These are phyloP conservation scores for Heterococcus sp. DNA, from an alignment of 108 stramenopile species.

Conservation along the genomic window DNA sequence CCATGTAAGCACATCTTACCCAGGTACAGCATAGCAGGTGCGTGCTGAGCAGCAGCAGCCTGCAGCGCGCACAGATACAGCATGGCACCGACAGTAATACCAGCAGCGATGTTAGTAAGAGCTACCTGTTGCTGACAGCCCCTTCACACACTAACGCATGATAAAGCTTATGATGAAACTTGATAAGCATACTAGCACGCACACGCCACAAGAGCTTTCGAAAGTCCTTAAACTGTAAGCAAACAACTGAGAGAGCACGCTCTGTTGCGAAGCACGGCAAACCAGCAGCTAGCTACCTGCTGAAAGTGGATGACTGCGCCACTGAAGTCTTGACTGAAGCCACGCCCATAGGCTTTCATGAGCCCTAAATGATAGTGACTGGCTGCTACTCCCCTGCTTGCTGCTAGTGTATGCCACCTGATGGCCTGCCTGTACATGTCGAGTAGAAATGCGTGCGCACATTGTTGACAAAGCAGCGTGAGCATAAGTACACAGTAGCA, in stretches of 20 bases:
- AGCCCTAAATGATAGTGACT: slow-evolving; percentile 30
- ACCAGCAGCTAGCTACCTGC: too few relatives aligned
- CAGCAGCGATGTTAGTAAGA: neutral
- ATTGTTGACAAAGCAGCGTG: too few relatives aligned
- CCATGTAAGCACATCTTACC: slow-evolving; percentile 39
- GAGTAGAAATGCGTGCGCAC: too few relatives aligned
- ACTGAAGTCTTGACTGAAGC: slow-evolving; percentile 32
- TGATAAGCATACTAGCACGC: neutral
- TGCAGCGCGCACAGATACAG: neutral
- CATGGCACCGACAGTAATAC: neutral
- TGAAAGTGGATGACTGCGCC: slow-evolving; percentile 32
- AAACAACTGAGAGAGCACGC: neutral
- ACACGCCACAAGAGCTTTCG: neutral
- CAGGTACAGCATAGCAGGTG: slow-evolving; percentile 33
- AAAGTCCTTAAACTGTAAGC: neutral
- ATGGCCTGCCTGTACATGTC: slow-evolving; percentile 6
- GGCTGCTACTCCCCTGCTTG: slow-evolving; percentile 16
- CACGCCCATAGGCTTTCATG: slow-evolving; percentile 31
- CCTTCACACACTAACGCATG: neutral
- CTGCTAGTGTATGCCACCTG: slow-evolving; percentile 26
- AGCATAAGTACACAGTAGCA: too few relatives aligned
- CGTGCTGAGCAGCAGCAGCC: slow-evolving; percentile 19
- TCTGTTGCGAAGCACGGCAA: neutral
- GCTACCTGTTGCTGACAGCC: neutral
- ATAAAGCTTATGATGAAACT: neutral